phyloP scores from a whole-genome alignment of 345 rosid species.

The Eucalyptus sideroxylon region DNA sequence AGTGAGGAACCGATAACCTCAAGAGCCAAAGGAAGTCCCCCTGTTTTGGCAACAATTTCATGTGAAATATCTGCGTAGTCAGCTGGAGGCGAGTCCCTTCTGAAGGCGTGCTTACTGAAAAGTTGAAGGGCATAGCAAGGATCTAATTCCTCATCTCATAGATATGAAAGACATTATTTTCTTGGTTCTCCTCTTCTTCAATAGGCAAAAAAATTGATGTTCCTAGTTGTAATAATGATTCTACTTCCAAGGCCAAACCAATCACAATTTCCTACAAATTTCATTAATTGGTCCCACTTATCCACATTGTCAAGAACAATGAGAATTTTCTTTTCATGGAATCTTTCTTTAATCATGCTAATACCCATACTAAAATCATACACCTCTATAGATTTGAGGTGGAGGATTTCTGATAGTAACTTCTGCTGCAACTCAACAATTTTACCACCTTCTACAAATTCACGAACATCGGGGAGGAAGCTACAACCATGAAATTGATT shows the following conservation, averaged over 20 bases:
- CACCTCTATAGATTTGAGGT: neutral
- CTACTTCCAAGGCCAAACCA: neutral
- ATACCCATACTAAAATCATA: neutral
- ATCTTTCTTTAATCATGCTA: neutral
- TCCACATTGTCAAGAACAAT: neutral
- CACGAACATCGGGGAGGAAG: constrained; percentile 1
- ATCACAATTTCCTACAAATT: neutral
- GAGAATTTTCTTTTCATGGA: neutral
- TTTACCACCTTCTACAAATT: neutral
- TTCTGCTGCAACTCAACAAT: neutral
- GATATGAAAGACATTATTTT: neutral
- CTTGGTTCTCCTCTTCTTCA: neutral
- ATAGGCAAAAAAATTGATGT: neutral
- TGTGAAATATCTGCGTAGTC: neutral
- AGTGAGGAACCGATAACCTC: neutral
- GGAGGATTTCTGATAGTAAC: neutral
- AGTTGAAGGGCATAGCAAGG: neutral
- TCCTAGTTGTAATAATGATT: neutral
- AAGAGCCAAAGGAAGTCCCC: neutral
- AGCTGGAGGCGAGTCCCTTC: neutral
- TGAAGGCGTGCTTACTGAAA: neutral
- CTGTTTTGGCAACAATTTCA: neutral
- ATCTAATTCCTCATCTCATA: neutral
- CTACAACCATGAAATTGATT: neutral
- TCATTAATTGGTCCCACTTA: neutral